Evolutionary conservation across 2,329 filamentous ascomycete genomes (phyloP).

Genomic region (Fusarium sp.): DNA sequence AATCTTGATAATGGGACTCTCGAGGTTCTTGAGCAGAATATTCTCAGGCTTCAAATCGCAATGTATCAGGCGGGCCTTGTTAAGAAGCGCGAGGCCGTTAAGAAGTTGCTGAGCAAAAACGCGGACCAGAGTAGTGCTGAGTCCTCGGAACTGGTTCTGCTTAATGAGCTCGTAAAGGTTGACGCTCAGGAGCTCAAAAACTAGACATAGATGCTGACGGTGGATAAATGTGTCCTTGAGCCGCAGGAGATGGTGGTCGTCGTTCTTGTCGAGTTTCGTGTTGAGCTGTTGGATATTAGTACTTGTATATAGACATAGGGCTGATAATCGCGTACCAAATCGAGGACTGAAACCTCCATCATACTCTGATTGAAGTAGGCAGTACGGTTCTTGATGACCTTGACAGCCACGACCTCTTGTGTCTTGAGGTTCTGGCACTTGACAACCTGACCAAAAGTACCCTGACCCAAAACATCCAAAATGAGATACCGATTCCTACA

Average conservation of each 20-base stretch:
- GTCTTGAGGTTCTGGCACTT: slow-evolving; percentile 99
- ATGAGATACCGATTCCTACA: slow-evolving; percentile 95
- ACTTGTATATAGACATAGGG: background rate
- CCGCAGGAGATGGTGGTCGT: slow-evolving; percentile 94
- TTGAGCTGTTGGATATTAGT: slow-evolving; percentile 77
- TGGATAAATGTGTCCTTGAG: slow-evolving; percentile 99
- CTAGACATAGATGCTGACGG: slow-evolving; percentile 93
- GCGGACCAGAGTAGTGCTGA: slow-evolving; percentile 96
- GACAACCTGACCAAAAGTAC: slow-evolving; percentile 98
- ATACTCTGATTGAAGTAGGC: slow-evolving; percentile 99
- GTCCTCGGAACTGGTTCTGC: slow-evolving; percentile 97
- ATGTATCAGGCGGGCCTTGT: slow-evolving; percentile 97
- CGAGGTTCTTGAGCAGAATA: slow-evolving; percentile 96
- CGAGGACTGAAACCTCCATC: slow-evolving; percentile 99
- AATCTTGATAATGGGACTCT: slow-evolving; percentile 99
- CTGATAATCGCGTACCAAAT: slow-evolving; percentile 74
- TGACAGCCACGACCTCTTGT: slow-evolving; percentile 97
- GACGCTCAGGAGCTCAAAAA: slow-evolving; percentile 96
- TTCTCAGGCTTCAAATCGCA: slow-evolving; percentile 99
- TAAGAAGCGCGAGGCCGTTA: slow-evolving; percentile 90
- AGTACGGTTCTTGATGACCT: slow-evolving; percentile 99
- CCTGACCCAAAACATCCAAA: slow-evolving; percentile 95
- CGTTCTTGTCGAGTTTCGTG: slow-evolving; percentile 98
- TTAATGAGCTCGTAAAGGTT: slow-evolving; percentile 99
- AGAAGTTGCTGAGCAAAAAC: slow-evolving; percentile 98